phyloP scores from a whole-genome alignment of 306 rosid genomes.

The Carpinus viminea region DNA sequence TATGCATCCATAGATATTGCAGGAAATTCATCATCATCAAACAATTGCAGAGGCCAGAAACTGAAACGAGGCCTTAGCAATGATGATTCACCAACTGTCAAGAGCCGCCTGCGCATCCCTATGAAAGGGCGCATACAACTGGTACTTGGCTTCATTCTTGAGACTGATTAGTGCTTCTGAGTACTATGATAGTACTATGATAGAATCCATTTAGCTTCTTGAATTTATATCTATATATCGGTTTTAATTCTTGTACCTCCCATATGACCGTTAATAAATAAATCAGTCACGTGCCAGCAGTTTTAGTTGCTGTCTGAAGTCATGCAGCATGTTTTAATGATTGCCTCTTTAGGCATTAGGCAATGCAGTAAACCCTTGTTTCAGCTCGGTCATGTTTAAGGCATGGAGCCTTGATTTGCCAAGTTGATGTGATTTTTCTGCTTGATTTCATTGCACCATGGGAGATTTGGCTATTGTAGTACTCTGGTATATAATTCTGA shows the following conservation, averaged over 20 bases:
- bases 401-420: conserved; percentile 20
- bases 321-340: not conserved
- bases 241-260: not conserved
- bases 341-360: not conserved
- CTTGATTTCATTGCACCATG: not conserved
- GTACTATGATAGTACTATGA: conserved; percentile 21
- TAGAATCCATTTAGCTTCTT: conserved; percentile 17
- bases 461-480: conserved; percentile 3
- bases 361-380: conserved; percentile 8
- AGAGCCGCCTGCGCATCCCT: conserved; percentile 84
- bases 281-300: not conserved
- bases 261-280: not conserved
- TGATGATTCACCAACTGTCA: conserved; percentile 68
- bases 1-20: conserved; percentile 79
- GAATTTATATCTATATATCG: too few relatives aligned
- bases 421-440: conserved; percentile 13
- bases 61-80: conserved; percentile 51
- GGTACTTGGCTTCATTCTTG: conserved; percentile 44
- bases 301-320: not conserved
- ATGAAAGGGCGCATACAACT: conserved; percentile 93
- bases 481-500: too few relatives aligned
- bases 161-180: conserved; percentile 27
- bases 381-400: conserved; percentile 8
- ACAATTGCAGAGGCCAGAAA: conserved; percentile 56
- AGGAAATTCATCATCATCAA: conserved; percentile 52